These are phyloP conservation scores for Chytriomyces sp. DNA, from an alignment of 192 early-diverging fungal species.

Conservation along the genomic window DNA sequence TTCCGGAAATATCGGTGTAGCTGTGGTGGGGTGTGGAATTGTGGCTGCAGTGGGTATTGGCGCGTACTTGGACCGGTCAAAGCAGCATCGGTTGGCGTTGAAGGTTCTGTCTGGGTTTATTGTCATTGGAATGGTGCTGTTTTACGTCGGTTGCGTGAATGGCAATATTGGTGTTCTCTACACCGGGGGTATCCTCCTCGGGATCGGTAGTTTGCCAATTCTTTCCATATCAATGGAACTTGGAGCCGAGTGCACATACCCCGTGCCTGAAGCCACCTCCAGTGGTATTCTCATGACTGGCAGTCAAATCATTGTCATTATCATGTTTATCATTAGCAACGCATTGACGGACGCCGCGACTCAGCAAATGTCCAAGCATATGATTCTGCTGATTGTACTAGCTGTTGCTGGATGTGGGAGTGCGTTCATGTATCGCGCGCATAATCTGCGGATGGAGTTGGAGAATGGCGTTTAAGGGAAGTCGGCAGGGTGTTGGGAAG, in stretches of 20 bases:
- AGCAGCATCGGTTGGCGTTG: slow-evolving; percentile 50
- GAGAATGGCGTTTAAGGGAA: too few species aligned
- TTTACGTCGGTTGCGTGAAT: slow-evolving; percentile 6
- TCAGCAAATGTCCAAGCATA: background rate
- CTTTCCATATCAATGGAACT: slow-evolving; percentile 33
- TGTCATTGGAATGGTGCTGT: slow-evolving; percentile 5
- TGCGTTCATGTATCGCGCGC: background rate
- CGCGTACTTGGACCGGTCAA: slow-evolving; percentile 58
- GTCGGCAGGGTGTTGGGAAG: too few species aligned
- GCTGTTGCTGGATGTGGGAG: background rate
- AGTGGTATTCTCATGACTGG: slow-evolving; percentile 23
- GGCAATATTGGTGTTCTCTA: slow-evolving; percentile 3
- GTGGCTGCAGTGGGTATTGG: slow-evolving; percentile 56
- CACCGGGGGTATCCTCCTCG: slow-evolving; percentile 15
- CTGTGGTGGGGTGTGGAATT: slow-evolving; percentile 62
- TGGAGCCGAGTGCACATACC: slow-evolving; percentile 36
- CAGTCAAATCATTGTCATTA: slow-evolving; percentile 13
- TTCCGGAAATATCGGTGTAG: slow-evolving; percentile 58
- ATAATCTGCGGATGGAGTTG: slow-evolving; percentile 16
- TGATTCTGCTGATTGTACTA: slow-evolving; percentile 5
- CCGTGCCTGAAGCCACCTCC: slow-evolving; percentile 34
- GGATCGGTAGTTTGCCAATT: slow-evolving; percentile 34
- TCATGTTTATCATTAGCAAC: slow-evolving; percentile 28
- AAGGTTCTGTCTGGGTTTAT: slow-evolving; percentile 31
- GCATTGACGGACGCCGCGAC: slow-evolving; percentile 5